phyloP scores from a whole-genome alignment of 768 basidiomycete genomes.

The Melanogaster broomeanus region DNA sequence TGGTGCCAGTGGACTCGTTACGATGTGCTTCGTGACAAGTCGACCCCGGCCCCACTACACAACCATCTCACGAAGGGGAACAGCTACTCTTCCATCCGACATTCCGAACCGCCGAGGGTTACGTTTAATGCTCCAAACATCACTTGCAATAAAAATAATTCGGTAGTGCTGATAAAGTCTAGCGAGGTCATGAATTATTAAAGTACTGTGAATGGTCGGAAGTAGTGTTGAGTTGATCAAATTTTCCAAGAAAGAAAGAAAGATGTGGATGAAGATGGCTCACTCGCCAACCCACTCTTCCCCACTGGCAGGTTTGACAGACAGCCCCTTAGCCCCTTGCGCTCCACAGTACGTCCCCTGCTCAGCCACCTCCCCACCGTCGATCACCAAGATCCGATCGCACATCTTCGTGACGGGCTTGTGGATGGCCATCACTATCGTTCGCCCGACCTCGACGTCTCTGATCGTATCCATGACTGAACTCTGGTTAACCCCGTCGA shows the following conservation, averaged over 20 bases:
- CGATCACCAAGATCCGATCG: conserved; percentile 81
- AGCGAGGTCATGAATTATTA: conserved; percentile 3
- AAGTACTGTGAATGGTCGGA: conserved; percentile 21
- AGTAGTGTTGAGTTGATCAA: conserved; percentile 2
- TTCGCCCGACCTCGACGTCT: conserved; percentile 63
- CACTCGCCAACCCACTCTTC: conserved; percentile 62
- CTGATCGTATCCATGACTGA: conserved; percentile 79
- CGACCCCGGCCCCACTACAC: no score
- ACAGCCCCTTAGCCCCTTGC: conserved; percentile 68
- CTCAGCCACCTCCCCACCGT: conserved; percentile 78
- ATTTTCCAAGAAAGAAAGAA: conserved; percentile 1
- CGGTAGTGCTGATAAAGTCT: not conserved
- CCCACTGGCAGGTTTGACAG: conserved; percentile 74
- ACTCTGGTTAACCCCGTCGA: conserved; percentile 83
- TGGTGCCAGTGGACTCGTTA: no score
- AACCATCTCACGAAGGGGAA: no score
- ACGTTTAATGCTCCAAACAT: no score
- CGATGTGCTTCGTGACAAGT: no score
- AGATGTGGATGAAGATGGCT: not conserved
- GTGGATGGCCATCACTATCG: conserved; percentile 93
- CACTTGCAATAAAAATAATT: no score
- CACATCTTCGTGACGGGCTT: conserved; percentile 92
- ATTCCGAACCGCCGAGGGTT: no score
- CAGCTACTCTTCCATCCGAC: no score
- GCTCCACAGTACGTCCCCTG: conserved; percentile 70